A percentile compares a stretch with the other conserved stretches of the same genome.
Conservation (phyloP, 176 grass and related monocot species). For the Aegilops sharonensis region DNA sequence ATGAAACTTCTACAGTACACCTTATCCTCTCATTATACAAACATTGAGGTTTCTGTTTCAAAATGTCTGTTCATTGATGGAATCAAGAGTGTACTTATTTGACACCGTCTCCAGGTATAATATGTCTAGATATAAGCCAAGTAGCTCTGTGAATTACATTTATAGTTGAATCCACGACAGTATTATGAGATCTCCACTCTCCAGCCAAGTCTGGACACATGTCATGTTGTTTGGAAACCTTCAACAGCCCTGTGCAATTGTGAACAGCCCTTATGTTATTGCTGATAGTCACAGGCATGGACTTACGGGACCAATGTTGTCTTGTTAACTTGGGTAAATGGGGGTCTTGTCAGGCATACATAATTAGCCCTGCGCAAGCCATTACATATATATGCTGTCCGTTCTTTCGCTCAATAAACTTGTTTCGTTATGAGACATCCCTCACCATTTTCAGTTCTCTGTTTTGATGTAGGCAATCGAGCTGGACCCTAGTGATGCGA, state of each 20-base stretch:
- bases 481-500: not conserved
- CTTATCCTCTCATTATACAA: not conserved
- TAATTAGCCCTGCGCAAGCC: not conserved
- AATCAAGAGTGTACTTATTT: slow-evolving; percentile 3
- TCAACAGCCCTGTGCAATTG: not conserved
- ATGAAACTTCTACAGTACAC: not conserved
- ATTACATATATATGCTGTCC: not conserved
- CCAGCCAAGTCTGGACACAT: not conserved
- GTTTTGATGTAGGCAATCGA: slow-evolving; percentile 4
- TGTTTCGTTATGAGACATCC: not conserved
- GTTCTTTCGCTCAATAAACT: not conserved
- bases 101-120: not conserved
- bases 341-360: not conserved
- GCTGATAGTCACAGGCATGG: not conserved
- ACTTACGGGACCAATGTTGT: not conserved
- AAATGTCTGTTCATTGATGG: not conserved
- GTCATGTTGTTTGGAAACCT: not conserved
- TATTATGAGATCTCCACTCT: not conserved
- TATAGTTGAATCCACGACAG: not conserved
- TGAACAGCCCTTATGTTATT: not conserved
- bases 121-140: not conserved
- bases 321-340: not conserved
- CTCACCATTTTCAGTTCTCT: not conserved
- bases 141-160: not conserved
- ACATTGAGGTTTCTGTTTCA: not conserved